These are phyloP conservation scores for Amanita molliuscula DNA, from an alignment of 768 basidiomycete genomes.

Conservation along the genomic window DNA sequence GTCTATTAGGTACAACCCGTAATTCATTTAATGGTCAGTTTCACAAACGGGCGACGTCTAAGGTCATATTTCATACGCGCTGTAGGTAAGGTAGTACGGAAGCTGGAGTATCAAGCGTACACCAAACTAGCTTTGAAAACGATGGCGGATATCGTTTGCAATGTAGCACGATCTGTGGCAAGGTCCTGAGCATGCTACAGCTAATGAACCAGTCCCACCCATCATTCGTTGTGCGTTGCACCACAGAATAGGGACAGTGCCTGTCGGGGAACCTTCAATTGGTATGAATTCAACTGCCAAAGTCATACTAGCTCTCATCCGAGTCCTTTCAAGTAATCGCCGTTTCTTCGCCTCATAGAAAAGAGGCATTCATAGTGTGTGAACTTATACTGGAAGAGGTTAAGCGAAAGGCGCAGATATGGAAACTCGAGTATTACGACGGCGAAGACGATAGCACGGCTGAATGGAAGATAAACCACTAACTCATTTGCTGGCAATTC, in stretches of 20 bases:
- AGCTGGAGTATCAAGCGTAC: slow-evolving; percentile 78
- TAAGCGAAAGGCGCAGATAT: slow-evolving; percentile 76
- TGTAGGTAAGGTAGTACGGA: slow-evolving; percentile 59
- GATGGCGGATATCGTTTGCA: slow-evolving; percentile 47
- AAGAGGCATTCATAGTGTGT: slow-evolving; percentile 70
- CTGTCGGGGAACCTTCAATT: slow-evolving; percentile 73
- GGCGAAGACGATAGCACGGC: slow-evolving; percentile 51
- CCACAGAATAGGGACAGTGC: slow-evolving; percentile 71
- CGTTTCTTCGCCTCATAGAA: slow-evolving; percentile 76
- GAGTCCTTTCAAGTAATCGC: slow-evolving; percentile 53
- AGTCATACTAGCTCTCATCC: background rate
- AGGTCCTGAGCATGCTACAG: slow-evolving; percentile 34
- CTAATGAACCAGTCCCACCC: slow-evolving; percentile 15
- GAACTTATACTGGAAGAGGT: slow-evolving; percentile 82
- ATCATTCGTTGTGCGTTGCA: slow-evolving; percentile 53
- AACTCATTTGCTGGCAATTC: background rate
- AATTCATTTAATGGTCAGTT: slow-evolving; percentile 69
- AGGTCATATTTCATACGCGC: background rate
- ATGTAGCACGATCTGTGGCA: slow-evolving; percentile 29
- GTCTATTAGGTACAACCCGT: slow-evolving; percentile 51
- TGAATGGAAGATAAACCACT: slow-evolving; percentile 59
- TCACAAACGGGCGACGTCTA: background rate
- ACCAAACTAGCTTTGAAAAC: slow-evolving; percentile 74
- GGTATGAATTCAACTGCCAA: slow-evolving; percentile 17
- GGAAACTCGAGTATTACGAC: slow-evolving; percentile 87